Base-by-base conservation (phyloP, 257 asterid genomes). In the Galeopsis tetrahit region DNA sequence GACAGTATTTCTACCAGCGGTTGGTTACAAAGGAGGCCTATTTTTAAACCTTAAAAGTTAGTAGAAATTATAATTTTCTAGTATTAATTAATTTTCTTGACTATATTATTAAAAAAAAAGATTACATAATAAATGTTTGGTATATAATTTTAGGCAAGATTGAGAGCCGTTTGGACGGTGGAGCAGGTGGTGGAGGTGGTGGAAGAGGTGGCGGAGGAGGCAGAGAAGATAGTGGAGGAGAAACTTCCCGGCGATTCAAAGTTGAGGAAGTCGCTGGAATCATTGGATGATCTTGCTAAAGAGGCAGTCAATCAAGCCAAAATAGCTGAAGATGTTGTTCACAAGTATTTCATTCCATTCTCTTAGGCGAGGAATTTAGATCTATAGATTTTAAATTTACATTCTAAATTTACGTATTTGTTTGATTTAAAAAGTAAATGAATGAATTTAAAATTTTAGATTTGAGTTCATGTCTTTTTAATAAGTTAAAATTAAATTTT, bases 171-270 rank as follows among this genome's bases (percentile, higher is more conserved):
- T 52, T 70, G 60, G 33, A 80, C 80, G 57, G 85, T 77, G 77
- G 91, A 86, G 69, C 62, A 73, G 0, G 83, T 81, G 78, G 76
- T 70, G 53, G 91, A 86, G 46, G 59, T 76, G 63, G 88, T 83
- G 63, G 87, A 85, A 36, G 90, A 83, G 72, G 74, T 85, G 57
- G 90, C 90, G 7, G 88, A 83, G 76, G 56, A 75, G 75, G 84
- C 85, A 17, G 91, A 83, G 44, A 73, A 80, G 59, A 36, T 86
- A 9, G 71, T 56, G 40, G 87, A 81, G 67, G 85, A 60, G 65
- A 83, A 81, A 63, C 90, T 85, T 73, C 90, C 90, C 14, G 73
- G 70, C 1, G 85, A 85, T 48, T 83, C 88, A 0, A 79, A 85
- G 77, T 56, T 85, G 3, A 79, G 36, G 69, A 73, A 77, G 40